Conservation (phyloP, 164 flowering plant genomes). For the Dillenia suffruticosa region DNA sequence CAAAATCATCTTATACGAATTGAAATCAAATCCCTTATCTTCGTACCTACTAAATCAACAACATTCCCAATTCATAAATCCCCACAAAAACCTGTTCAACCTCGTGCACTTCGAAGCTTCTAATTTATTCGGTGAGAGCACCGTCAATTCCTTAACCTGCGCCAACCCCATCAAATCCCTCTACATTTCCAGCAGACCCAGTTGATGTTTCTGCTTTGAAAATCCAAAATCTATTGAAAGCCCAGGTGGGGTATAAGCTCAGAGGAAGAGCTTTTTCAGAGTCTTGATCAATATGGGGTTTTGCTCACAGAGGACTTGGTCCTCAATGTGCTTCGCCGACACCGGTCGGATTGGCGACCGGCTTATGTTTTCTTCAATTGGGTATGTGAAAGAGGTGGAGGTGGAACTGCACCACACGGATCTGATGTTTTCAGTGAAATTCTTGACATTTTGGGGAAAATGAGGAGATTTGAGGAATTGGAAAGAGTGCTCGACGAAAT, state of each 20-base stretch:
- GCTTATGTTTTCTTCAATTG: slow-evolving; percentile 67
- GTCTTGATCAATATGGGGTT: slow-evolving; percentile 35
- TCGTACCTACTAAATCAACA: no score
- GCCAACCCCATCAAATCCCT: no score
- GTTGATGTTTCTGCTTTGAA: slow-evolving; percentile 11
- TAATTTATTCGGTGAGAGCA: no score
- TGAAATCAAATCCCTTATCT: no score
- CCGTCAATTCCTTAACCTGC: no score
- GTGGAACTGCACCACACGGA: slow-evolving; percentile 22
- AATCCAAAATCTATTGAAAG: slow-evolving; percentile 51
- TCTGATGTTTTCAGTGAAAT: slow-evolving; percentile 49
- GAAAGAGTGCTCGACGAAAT: slow-evolving; percentile 74
- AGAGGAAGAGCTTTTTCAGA: slow-evolving; percentile 27
- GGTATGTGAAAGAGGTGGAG: slow-evolving; percentile 28
- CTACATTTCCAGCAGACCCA: no score
- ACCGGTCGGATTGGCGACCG: slow-evolving; percentile 66
- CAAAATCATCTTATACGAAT: no score
- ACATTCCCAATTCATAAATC: no score
- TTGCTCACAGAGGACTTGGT: slow-evolving; percentile 48
- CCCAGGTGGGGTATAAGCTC: slow-evolving; percentile 21
- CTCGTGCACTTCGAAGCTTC: no score
- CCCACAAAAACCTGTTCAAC: no score
- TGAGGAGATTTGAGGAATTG: slow-evolving; percentile 49
- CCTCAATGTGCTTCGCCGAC: slow-evolving; percentile 56
- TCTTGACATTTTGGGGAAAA: slow-evolving; percentile 69